Evolutionary conservation across 2,329 filamentous ascomycete species (phyloP), one percentile per base, ranked within the genome.

Genomic region (Calonectria hongkongensis): DNA sequence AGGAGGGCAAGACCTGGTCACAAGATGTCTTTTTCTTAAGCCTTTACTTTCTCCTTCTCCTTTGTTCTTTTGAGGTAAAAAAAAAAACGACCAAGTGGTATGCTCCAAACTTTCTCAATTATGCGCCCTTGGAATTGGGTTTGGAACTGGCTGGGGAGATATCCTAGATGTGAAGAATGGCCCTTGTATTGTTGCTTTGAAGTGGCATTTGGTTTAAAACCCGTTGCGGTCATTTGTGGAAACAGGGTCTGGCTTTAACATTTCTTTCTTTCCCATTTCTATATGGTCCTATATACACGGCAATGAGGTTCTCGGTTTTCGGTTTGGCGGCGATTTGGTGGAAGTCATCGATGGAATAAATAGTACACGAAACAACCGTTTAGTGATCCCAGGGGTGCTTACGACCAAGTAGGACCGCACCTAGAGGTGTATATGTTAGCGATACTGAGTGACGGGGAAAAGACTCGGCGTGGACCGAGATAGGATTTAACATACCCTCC

Each of bases 311-410:
- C 56, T 21, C 64, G 16, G 27, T 47, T 68, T 67, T 66, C 50
- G 27, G 64, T 39, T 65, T 28, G 66, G 60, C n/a, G 66, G 41
- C 60, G 39, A 68, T 60, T 62, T 63, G 45, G 48, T 67, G 56
- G 39, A 71, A 72, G 66, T 77, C 41, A 60, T 70, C 67, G 68
- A 41, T 54, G 50, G 73, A 71, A 73, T 75, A 71, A 60, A 41
- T 72, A 43, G 48, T 72, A 73, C 41, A 73, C 63, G 47, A 25
- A 54, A 18, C 25, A 30, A 27, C 64, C 75, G 72, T 85, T 90
- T 88, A 98, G 87, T 98, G 95, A 79, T 98, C 96, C 95, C 95
- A 98, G 77, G 95, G 97, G 86, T 98, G 97, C 88, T 95, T 98
- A 94, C 92, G 95, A 84, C 97, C 97, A 80, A 99, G 84, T 76